Conservation (phyloP, 106 monocot genomes). For the Allium sativum region DNA sequence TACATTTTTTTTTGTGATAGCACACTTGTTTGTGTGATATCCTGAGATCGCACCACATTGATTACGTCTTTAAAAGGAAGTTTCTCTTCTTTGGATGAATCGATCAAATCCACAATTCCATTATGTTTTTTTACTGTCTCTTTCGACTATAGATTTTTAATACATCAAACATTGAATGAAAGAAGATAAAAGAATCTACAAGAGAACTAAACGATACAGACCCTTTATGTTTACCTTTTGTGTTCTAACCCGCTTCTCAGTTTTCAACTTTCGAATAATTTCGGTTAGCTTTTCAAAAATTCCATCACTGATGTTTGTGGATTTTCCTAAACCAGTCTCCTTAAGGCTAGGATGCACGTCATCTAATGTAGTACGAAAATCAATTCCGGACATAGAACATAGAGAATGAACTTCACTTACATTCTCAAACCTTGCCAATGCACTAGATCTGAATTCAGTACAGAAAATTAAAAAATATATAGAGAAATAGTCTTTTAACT, state of each 20-base stretch:
- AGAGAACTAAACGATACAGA: background rate
- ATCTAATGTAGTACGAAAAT: constrained; percentile 54
- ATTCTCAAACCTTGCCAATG: constrained; percentile 52
- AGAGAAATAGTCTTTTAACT: too few species aligned
- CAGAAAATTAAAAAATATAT: too few species aligned
- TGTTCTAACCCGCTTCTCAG: constrained; percentile 48
- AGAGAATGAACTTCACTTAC: constrained; percentile 75
- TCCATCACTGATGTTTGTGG: constrained; percentile 67
- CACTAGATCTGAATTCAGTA: constrained; percentile 58
- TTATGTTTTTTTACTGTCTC: constrained; percentile 36
- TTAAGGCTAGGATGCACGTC: constrained; percentile 72
- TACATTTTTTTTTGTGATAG: constrained; percentile 66
- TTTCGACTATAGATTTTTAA: constrained; percentile 40
- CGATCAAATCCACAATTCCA: constrained; percentile 76
- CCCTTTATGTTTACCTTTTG: constrained; percentile 69
- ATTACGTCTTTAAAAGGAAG: constrained; percentile 17
- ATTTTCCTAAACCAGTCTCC: constrained; percentile 28
- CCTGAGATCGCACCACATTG: constrained; percentile 13
- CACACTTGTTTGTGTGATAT: constrained; percentile 27
- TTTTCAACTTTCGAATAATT: constrained; percentile 41
- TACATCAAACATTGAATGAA: background rate
- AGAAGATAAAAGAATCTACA: background rate
- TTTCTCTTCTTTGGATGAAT: constrained; percentile 65
- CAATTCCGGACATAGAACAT: constrained; percentile 59
- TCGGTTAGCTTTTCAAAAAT: constrained; percentile 58